Conservation (phyloP, 371 early-diverging fungal genomes). For the Mucor mucedo region DNA sequence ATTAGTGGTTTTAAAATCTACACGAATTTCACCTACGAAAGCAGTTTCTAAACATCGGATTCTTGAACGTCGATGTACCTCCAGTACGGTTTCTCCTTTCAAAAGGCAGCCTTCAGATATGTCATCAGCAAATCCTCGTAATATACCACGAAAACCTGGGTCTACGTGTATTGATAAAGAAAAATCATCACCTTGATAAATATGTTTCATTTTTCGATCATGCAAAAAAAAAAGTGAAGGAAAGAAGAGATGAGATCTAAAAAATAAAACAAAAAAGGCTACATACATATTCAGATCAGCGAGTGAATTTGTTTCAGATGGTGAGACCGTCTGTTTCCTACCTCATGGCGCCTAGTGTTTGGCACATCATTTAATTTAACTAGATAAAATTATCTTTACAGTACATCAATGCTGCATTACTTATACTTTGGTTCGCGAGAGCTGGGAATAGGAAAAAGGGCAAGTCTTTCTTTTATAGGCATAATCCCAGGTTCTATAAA, state of each 20-base stretch:
- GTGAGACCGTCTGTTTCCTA: too few relatives aligned
- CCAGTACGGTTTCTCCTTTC: constrained; percentile 8
- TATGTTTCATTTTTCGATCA: background rate
- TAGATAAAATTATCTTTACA: too few relatives aligned
- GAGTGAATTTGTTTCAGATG: too few relatives aligned
- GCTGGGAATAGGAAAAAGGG: too few relatives aligned
- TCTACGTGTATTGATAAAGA: constrained; percentile 15
- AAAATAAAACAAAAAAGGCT: background rate
- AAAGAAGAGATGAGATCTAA: background rate
- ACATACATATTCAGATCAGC: too few relatives aligned
- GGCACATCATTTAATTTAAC: too few relatives aligned
- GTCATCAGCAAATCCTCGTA: constrained; percentile 27
- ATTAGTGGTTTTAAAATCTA: constrained; percentile 20
- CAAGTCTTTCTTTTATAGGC: too few relatives aligned
- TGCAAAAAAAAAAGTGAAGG: background rate
- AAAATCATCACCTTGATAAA: constrained; percentile 17
- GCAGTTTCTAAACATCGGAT: constrained; percentile 14
- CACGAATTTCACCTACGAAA: constrained; percentile 18
- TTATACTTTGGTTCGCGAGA: too few relatives aligned
- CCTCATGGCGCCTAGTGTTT: too few relatives aligned
- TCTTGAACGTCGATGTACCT: constrained; percentile 7
- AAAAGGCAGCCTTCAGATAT: constrained; percentile 30
- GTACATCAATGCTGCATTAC: too few relatives aligned
- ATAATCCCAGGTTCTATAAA: too few relatives aligned
- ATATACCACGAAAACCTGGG: constrained; percentile 25